Evolutionary conservation across 768 basidiomycete species (phyloP), one percentile per base, ranked within the genome.

Genomic region (Chalciporus sphaerocephalus): DNA sequence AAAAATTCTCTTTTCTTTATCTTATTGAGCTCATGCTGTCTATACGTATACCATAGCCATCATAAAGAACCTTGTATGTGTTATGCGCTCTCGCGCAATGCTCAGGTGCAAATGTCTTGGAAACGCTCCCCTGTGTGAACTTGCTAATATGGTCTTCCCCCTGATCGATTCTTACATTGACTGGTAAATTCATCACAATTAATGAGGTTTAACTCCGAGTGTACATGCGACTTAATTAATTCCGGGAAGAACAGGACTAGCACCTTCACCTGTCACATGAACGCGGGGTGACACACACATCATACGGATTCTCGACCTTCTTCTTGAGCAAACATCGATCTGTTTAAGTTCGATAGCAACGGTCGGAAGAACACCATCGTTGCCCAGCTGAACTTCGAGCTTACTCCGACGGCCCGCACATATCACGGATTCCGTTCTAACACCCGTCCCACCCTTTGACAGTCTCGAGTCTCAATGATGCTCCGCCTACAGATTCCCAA

Each of bases 21-120:
- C 38, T 52, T 63, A 59, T 56, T 49, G 21, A 42, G 38, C 38
- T 51, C 42, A 51, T 48, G 46, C 59, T 46, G 53, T 48, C 42
- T 35, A 55, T 39, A 54, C 53, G 32, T 61, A 64, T 57, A 68
- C 58, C 62, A 53, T 61, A 64, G 48, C 30, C 30, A 46, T 36
- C 43, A 47, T 50, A 57, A 38, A 9, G 42, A 38, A 34, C 40
- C 3, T 6, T 46, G 48, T 54, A 48, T 52, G 51, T 46, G 42
- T 42, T 46, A 40, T 35, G 28, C 24, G 25, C 15, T 16, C 30
- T 22, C 37, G 44, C 12, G 17, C 42, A 12, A 32, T 40, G 36
- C 22, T 22, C 20, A 24, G 25, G 48, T 24, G 18, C 48, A 3
- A 30, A 38, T 15, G 27, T 43, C 34, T 3, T 30, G 4, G 41